Base-by-base conservation (phyloP, 129 eudicot species). In the Calendula officinalis region DNA sequence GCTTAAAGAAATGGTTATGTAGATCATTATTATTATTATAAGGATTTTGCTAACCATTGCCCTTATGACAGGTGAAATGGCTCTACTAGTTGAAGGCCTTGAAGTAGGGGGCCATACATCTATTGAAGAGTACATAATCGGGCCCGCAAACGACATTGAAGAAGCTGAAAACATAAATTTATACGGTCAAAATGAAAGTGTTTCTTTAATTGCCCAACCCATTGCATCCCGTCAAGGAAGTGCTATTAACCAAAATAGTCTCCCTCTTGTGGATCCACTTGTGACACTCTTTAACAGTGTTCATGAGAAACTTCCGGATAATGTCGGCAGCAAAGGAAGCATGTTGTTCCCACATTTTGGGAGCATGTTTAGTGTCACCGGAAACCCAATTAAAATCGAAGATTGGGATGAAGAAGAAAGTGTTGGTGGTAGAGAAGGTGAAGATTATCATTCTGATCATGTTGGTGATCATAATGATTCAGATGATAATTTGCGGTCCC, bases 401-500 rank as follows among this genome's bases (percentile, higher is more conserved):
- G 85, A 88, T 11, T 92, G 98, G 98, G 96, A 92, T 17, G 95
- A 81, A 72, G 95, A 81, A 72, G 95, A 92, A 53, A 88, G 84
- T 55, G 69, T 70, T 47, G 70, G 58, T 9, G 75, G 60, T n/a
- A 71, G 69, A 56, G 89, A 84, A 27, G 85, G 71, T 10, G 89
- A 82, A 11, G 85, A 80, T 47, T 70, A 77, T 13, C 60, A 65
- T n/a, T 75, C 85, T n/a, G 86, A 84, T 67, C 62, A 67, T 58
- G 83, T 53, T 68, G 83, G 59, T 47, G 90, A 40, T 22, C 30
- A 22, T 37, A 80, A 55, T 48, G 95, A 80, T 15, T 81, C 79
- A 6, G 98, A 91, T 49, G 94, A 91, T 64, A 67, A 87, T 65
- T 59, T 91, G 70, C 85, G 62, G 16, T 82, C 90, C n/a, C 98